Evolutionary conservation across 1,284 basidiomycete species (phyloP).

Genomic region (Cutaneotrichosporon sp.): DNA sequence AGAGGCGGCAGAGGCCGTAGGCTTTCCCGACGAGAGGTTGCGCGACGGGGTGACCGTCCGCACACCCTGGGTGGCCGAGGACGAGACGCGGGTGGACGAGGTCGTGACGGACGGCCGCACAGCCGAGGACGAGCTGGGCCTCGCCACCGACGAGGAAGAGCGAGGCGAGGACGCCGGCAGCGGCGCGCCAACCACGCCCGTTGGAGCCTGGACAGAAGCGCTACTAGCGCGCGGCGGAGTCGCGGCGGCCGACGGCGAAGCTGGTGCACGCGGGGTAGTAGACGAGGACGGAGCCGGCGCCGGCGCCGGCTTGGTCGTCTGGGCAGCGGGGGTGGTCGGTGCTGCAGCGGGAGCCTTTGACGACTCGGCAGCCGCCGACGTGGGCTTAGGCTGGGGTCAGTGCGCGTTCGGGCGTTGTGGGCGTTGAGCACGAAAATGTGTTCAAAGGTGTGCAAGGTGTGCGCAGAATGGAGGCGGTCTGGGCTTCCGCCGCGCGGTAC

Average conservation of each 20-base stretch:
- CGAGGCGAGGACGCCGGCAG: neutral
- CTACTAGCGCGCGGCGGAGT: neutral
- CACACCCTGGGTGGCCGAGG: neutral
- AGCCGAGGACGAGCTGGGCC: neutral
- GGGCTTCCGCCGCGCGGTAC: no score
- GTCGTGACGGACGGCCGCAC: neutral
- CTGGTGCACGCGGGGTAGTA: neutral
- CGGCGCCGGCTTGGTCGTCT: neutral
- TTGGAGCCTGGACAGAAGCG: neutral
- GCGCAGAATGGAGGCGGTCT: neutral
- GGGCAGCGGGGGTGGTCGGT: neutral
- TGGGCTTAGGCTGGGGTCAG: neutral
- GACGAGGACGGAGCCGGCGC: neutral
- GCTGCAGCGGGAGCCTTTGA: neutral
- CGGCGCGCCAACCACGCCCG: neutral
- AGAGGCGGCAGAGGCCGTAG: slow-evolving; percentile 11
- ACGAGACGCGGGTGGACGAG: neutral
- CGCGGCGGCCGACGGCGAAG: neutral
- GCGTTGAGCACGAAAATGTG: neutral
- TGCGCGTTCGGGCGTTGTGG: neutral
- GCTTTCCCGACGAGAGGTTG: neutral
- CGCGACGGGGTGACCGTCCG: neutral
- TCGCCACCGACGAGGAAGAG: neutral
- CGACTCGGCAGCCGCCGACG: neutral
- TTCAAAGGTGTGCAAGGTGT: no score